Conservation (phyloP, 192 early-diverging fungal species). For the Jimgerdemannia lactiflua region DNA sequence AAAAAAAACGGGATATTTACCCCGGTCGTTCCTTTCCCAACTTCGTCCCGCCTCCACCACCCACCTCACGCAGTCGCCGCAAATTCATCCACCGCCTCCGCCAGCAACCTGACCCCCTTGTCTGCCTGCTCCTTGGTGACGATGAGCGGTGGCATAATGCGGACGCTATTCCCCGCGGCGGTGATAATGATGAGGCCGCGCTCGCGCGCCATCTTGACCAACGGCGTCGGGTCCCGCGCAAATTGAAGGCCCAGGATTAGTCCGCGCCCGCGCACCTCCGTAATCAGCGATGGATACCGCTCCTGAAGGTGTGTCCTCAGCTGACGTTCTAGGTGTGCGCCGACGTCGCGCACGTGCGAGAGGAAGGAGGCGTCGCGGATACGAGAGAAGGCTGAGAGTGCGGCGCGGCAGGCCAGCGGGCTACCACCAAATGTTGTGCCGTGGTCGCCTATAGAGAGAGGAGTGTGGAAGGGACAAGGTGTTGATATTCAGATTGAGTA, state of each 20-base stretch:
- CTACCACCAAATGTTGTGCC: conserved; percentile 98
- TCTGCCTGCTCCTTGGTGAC: conserved; percentile 75
- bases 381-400: conserved; percentile 65
- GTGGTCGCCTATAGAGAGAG: conserved; percentile 73
- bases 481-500: not conserved
- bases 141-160: conserved; percentile 89
- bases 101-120: conserved; percentile 70
- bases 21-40: too few relatives aligned
- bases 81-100: conserved; percentile 48
- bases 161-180: conserved; percentile 86
- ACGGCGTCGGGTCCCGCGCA: conserved; percentile 55
- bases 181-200: conserved; percentile 86
- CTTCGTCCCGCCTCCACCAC: too few relatives aligned
- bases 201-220: conserved; percentile 76
- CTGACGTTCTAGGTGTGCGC: conserved; percentile 56
- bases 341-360: conserved; percentile 58
- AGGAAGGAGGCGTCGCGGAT: conserved; percentile 76
- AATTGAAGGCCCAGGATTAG: conserved; percentile 89
- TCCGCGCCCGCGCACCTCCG: conserved; percentile 82
- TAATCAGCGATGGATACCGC: conserved; percentile 50
- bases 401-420: conserved; percentile 88
- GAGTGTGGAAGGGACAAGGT: not conserved
- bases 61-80: not conserved
- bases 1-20: too few relatives aligned
- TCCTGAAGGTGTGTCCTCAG: conserved; percentile 35